phyloP scores from a whole-genome alignment of 495 filamentous ascomycete species.

The Amniculicola lignicola region DNA sequence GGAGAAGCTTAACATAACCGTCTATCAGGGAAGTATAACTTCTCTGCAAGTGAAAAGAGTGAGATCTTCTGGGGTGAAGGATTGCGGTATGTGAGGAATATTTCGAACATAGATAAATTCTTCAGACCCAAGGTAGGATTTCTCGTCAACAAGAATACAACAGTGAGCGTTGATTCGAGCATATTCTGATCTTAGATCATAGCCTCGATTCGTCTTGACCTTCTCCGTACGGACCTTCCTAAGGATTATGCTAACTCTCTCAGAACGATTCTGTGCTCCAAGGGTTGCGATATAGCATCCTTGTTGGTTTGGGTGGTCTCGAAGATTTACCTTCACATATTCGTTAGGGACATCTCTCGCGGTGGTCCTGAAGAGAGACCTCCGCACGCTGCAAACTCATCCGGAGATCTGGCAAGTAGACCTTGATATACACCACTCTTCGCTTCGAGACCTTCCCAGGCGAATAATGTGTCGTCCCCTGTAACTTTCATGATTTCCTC shows the following conservation, averaged over 20 bases:
- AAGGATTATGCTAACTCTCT: neutral
- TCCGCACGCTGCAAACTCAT: slow-evolving; percentile 5
- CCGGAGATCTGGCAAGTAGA: slow-evolving; percentile 11
- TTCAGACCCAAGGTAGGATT: neutral
- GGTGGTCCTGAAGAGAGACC: neutral
- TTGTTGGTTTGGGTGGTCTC: neutral
- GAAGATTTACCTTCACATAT: slow-evolving; percentile 1
- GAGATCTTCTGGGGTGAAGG: neutral
- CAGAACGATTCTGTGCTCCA: neutral
- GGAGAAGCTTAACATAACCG: neutral
- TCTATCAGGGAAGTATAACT: neutral
- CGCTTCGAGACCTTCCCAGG: slow-evolving; percentile 2
- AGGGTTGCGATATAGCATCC: neutral
- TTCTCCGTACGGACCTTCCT: neutral
- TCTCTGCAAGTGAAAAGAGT: neutral
- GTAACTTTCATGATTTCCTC: slow-evolving; percentile 19
- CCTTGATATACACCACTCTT: slow-evolving; percentile 3
- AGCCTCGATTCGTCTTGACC: no score
- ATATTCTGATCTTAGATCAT: neutral
- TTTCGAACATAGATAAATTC: neutral
- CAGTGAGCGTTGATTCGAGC: neutral
- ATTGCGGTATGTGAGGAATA: neutral
- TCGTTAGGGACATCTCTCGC: neutral
- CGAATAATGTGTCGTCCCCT: slow-evolving; percentile 21
- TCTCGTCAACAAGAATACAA: neutral